Base-by-base conservation (phyloP, 1,139 yeast genomes). In the Candida anutae region DNA sequence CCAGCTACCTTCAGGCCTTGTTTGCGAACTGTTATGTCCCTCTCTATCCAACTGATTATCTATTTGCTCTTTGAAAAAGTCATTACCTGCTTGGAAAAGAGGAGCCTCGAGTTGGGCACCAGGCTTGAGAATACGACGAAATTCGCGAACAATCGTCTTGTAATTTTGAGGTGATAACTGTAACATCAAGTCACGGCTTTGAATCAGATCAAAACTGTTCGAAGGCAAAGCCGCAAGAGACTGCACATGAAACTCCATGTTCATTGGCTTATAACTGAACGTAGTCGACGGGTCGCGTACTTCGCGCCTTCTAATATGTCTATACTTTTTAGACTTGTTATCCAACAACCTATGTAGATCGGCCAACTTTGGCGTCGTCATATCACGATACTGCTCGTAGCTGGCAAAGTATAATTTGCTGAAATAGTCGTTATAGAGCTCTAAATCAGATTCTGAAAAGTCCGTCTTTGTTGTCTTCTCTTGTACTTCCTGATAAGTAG, bases 51-150 rank as follows among this genome's bases (percentile, higher is more conserved):
- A 23, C 4, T 21, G 25, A 11, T 24, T 23, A 21, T 35, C 34
- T 15, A 40, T 30, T 9, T 28, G 21, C 15, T 24, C 24, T 18
- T 34, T 39, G n/a, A 40, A 31, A 3, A 25, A 16, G 19, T 40
- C 45, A 13, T 34, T 31, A 5, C 42, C 42, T 14, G 39, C 22
- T 19, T 33, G 37, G 6, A 59, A 40, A 4, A 50, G 29, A 2
- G 67, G 65, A 6, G 56, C 30, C 30, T 62, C 67, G 4, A 64
- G 29, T 1, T 40, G 29, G 2, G 70, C 72, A 2, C 59, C 69
- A 2, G 38, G 44, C 31, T 54, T 55, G 28, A 65, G 46, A 13
- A 64, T 48, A 28, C 72, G 44, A 32, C 53, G 37, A 30, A 62
- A 62, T 35, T 64, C 66, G 3, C 37, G 28, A 4, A 64, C 29